These are phyloP conservation scores for Argentina anserina DNA, from an alignment of 306 rosid species.

Conservation along the genomic window DNA sequence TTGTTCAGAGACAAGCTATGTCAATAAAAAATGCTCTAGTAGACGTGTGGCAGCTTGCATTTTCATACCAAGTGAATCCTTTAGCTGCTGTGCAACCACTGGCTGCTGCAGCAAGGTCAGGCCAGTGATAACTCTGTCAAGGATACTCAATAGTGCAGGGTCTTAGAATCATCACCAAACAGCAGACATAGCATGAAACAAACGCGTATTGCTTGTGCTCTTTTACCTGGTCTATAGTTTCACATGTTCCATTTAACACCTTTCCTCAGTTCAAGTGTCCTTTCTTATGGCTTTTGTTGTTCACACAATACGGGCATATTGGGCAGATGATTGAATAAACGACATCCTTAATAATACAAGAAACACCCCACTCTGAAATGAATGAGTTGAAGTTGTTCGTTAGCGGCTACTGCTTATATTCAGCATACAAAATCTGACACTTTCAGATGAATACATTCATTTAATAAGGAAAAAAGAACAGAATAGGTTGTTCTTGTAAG, in stretches of 20 bases:
- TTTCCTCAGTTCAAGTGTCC: background rate
- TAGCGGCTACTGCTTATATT: too few species aligned
- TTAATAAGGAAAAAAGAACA: background rate
- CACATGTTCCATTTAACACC: background rate
- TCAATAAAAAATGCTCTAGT: constrained; percentile 50
- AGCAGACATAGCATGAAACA: background rate
- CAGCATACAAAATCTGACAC: background rate
- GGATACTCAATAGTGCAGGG: too few species aligned
- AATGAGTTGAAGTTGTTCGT: background rate
- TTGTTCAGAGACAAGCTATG: constrained; percentile 37
- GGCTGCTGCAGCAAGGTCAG: constrained; percentile 25
- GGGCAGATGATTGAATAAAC: background rate
- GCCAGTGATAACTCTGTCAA: background rate
- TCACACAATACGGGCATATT: too few species aligned
- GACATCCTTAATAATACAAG: background rate
- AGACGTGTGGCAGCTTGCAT: constrained; percentile 86
- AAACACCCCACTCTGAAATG: background rate
- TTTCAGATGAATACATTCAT: background rate
- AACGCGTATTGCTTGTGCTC: background rate
- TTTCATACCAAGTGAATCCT: constrained; percentile 88
- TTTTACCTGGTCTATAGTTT: background rate
- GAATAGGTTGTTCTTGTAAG: background rate
- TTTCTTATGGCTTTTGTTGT: background rate
- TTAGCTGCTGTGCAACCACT: constrained; percentile 73
- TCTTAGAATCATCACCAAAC: background rate